Conservation (phyloP, 805 yeast species). For the Yamadazyma scolyti region DNA sequence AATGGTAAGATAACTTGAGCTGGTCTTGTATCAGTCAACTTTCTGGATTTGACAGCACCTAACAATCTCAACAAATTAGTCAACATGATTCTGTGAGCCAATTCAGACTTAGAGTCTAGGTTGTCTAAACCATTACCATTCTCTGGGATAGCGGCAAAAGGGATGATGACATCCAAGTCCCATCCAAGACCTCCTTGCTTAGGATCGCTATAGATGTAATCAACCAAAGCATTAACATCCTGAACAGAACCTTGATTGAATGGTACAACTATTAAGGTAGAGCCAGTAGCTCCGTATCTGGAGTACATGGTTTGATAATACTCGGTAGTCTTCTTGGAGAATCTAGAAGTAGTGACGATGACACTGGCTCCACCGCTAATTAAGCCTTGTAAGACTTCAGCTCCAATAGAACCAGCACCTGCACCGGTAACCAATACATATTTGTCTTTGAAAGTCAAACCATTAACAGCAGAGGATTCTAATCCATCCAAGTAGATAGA, state of each 20-base stretch:
- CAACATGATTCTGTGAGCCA: slow-evolving; percentile 98
- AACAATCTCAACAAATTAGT: slow-evolving; percentile 90
- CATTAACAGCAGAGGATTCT: slow-evolving; percentile 92
- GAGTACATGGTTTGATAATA: slow-evolving; percentile 93
- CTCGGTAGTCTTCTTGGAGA: slow-evolving; percentile 91
- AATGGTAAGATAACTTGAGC: slow-evolving; percentile 96
- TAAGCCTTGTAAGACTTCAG: slow-evolving; percentile 91
- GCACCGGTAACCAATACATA: slow-evolving; percentile 95
- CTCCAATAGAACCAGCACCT: slow-evolving; percentile 98
- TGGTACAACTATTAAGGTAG: slow-evolving; percentile 93
- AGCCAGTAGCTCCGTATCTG: slow-evolving; percentile 87
- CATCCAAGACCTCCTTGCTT: slow-evolving; percentile 92
- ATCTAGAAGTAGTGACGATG: slow-evolving; percentile 92
- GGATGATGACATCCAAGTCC: slow-evolving; percentile 95
- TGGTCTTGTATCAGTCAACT: slow-evolving; percentile 89
- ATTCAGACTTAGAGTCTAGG: slow-evolving; percentile 92
- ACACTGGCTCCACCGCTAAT: slow-evolving; percentile 98
- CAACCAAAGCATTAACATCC: slow-evolving; percentile 83
- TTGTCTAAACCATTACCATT: slow-evolving; percentile 93
- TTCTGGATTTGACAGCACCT: slow-evolving; percentile 85
- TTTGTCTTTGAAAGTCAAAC: slow-evolving; percentile 85
- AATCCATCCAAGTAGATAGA: slow-evolving; percentile 81
- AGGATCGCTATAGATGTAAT: slow-evolving; percentile 78
- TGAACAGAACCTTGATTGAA: slow-evolving; percentile 97
- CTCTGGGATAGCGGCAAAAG: slow-evolving; percentile 99